These are phyloP conservation scores for Saxispiralis lemnorum DNA, from an alignment of 495 filamentous ascomycete genomes.

Conservation along the genomic window DNA sequence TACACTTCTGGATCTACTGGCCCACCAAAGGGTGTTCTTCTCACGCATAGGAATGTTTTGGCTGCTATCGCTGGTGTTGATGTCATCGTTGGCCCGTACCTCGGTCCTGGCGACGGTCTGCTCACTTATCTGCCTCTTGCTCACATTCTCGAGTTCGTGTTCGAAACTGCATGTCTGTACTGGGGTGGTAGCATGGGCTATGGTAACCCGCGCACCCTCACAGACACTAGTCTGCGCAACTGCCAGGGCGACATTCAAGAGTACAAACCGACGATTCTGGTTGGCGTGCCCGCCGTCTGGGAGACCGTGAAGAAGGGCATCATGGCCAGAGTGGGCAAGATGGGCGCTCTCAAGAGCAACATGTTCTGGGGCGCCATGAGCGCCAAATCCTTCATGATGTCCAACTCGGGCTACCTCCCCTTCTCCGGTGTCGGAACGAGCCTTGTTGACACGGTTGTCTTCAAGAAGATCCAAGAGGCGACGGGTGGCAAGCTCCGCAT, in stretches of 20 bases:
- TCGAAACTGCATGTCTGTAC: conserved; percentile 79
- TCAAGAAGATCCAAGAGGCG: conserved; percentile 29
- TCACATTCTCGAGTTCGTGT: conserved; percentile 94
- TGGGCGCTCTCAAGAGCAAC: conserved; percentile 52
- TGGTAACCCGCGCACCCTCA: conserved; percentile 82
- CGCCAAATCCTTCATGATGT: conserved; percentile 65
- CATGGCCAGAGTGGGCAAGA: conserved; percentile 63
- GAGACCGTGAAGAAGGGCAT: conserved; percentile 98
- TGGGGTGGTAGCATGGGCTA: conserved; percentile 98
- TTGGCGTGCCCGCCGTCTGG: conserved; percentile 94
- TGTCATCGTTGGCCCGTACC: conserved; percentile 64
- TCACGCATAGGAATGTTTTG: conserved; percentile 78
- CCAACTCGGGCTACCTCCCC: conserved; percentile 16
- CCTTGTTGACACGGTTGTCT: conserved; percentile 26
- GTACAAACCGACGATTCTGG: conserved; percentile 76
- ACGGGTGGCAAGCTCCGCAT: conserved; percentile 26
- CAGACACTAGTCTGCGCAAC: conserved; percentile 75
- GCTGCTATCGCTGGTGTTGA: conserved; percentile 80
- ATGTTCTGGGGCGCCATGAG: conserved; percentile 87
- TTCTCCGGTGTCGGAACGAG: conserved; percentile 48
- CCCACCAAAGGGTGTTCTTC: conserved; percentile 81
- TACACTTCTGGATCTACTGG: conserved; percentile 98
- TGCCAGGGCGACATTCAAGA: conserved; percentile 93
- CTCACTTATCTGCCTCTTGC: conserved; percentile 86
- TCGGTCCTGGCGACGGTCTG: conserved; percentile 70